phyloP scores from a whole-genome alignment of 23 red algal genomes.

The Gracilaria domingensis region DNA sequence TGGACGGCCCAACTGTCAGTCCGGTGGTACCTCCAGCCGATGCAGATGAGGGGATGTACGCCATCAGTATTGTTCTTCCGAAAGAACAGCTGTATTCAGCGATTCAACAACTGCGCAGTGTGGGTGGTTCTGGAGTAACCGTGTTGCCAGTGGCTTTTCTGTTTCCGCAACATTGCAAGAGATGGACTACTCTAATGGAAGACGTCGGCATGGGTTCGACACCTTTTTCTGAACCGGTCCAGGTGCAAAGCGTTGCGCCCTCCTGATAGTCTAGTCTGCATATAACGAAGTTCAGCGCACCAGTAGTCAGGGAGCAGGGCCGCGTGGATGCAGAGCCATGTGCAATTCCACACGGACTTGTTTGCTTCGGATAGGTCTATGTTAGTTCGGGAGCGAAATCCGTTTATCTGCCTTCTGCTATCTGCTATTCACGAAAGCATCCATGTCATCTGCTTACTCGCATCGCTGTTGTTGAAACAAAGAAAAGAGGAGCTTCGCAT shows the following conservation, averaged over 20 bases:
- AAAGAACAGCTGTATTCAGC: constrained; percentile 90
- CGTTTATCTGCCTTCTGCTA: no score
- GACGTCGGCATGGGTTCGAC: constrained; percentile 34
- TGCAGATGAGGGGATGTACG: constrained; percentile 96
- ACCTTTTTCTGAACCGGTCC: not conserved
- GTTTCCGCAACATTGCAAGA: constrained; percentile 82
- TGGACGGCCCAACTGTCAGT: constrained; percentile 97
- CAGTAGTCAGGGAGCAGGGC: no score
- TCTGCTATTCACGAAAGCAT: no score
- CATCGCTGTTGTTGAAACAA: no score
- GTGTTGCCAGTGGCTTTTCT: constrained; percentile 98
- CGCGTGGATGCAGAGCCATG: no score
- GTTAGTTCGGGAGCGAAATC: no score
- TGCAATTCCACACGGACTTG: no score
- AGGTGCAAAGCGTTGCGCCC: not conserved
- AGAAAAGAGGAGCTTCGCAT: no score
- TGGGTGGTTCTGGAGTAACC: constrained; percentile 96
- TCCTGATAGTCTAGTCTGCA: not conserved
- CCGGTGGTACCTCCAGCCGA: constrained; percentile 92
- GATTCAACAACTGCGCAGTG: constrained; percentile 88
- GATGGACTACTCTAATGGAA: constrained; percentile 67
- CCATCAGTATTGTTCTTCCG: constrained; percentile 91
- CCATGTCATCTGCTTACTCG: no score
- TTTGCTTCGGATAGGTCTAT: no score
- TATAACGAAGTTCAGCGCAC: no score